A percentile compares a stretch with the other conserved stretches of the same genome.
Conservation (phyloP, 2,329 filamentous ascomycete species). For the Sclerotinia sclerotiorum region DNA sequence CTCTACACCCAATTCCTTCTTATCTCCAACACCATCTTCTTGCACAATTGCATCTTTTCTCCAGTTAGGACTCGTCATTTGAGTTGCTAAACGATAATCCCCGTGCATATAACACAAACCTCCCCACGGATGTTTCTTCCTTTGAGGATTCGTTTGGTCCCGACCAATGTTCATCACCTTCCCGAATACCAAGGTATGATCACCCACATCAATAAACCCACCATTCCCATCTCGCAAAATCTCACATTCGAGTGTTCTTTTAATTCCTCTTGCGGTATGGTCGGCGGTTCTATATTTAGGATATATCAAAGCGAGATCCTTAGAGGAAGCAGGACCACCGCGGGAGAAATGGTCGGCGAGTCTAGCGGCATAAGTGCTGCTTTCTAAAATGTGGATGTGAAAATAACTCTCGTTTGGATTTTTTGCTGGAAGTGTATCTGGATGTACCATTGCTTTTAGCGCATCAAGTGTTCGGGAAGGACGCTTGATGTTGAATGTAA, state of each 20-base stretch:
- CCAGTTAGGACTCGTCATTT: background rate
- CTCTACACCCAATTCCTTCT: background rate
- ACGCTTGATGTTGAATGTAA: slow-evolving; percentile 40
- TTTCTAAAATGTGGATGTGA: slow-evolving; percentile 15
- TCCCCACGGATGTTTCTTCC: background rate
- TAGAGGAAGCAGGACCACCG: slow-evolving; percentile 23
- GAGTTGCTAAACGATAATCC: background rate
- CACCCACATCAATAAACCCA: slow-evolving; percentile 32
- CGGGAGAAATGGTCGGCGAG: slow-evolving; percentile 36
- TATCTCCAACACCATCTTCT: background rate
- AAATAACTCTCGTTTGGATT: background rate
- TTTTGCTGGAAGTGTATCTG: slow-evolving; percentile 8
- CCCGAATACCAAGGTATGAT: slow-evolving; percentile 38
- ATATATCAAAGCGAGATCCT: background rate
- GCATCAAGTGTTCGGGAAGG: slow-evolving; percentile 37
- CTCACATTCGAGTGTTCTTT: slow-evolving; percentile 30
- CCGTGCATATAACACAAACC: slow-evolving; percentile 12
- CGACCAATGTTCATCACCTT: slow-evolving; percentile 30
- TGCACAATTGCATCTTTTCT: background rate
- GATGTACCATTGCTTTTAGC: slow-evolving; percentile 28
- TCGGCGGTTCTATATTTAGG: background rate
- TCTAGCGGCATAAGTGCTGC: slow-evolving; percentile 27
- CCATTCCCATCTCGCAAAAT: slow-evolving; percentile 22
- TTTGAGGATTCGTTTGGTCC: too few relatives aligned
- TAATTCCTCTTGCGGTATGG: slow-evolving; percentile 16